A percentile compares a stretch with the other conserved stretches of the same genome.
Conservation (phyloP, 2,329 filamentous ascomycete genomes). For the Huntiella moniliformis region DNA sequence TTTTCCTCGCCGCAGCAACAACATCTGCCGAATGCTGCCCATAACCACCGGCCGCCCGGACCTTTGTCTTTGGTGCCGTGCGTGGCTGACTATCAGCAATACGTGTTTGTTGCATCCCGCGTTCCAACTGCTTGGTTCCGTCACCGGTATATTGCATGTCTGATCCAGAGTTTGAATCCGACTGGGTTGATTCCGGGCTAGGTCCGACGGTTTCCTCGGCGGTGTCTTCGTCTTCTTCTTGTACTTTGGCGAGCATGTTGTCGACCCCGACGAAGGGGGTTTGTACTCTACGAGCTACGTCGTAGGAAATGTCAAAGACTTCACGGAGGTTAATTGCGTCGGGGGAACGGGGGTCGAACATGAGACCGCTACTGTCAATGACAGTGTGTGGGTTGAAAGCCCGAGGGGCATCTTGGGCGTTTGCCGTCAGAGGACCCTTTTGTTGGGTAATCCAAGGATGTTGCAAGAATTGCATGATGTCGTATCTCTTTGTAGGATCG, state of each 20-base stretch:
- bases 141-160: conserved; percentile 23
- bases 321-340: conserved; percentile 90
- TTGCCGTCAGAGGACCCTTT: conserved; percentile 18
- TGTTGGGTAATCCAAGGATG: conserved; percentile 71
- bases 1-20: conserved; percentile 64
- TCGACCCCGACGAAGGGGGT: conserved; percentile 84
- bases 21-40: conserved; percentile 76
- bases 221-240: conserved; percentile 48
- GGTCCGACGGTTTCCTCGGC: conserved; percentile 16
- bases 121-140: conserved; percentile 53
- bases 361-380: conserved; percentile 37
- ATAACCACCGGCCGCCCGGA: conserved; percentile 40
- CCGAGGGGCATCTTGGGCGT: conserved; percentile 14
- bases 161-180: conserved; percentile 5
- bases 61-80: conserved; percentile 12
- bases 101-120: conserved; percentile 69
- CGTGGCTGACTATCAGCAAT: conserved; percentile 43
- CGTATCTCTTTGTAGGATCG: conserved; percentile 85
- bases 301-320: conserved; percentile 96
- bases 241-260: conserved; percentile 45
- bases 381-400: conserved; percentile 39
- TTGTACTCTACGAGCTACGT: conserved; percentile 90
- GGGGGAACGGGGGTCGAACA: conserved; percentile 85
- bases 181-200: neutral
- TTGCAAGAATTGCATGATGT: conserved; percentile 78